Conservation (phyloP, 2,329 filamentous ascomycete species). For the Chrysoporthe puriensis region DNA sequence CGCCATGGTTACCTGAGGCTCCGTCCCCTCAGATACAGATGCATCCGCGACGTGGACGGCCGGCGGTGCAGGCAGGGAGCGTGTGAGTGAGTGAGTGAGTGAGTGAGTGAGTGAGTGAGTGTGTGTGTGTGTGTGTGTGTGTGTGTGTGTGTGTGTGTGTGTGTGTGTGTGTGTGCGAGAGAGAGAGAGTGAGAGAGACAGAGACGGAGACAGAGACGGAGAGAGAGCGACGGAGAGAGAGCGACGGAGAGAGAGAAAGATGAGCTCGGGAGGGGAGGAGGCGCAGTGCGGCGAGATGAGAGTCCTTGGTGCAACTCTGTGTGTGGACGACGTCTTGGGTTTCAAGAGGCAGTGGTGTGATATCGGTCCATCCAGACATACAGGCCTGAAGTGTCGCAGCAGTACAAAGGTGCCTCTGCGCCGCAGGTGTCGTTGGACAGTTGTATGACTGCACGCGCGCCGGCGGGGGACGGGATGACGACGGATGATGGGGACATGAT, state of each 20-base stretch:
- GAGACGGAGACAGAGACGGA: no score
- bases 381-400: background rate
- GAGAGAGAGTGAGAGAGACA: no score
- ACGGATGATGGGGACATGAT: conserved; percentile 5
- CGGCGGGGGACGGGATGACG: conserved; percentile 1
- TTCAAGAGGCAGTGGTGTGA: conserved; percentile 6
- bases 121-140: no score
- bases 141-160: no score
- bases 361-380: conserved; percentile 8
- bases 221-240: no score
- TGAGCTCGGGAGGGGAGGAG: background rate
- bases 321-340: background rate
- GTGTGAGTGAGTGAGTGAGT: no score
- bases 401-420: background rate
- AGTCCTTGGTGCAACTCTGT: background rate
- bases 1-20: conserved; percentile 20
- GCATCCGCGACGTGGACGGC: background rate
- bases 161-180: no score
- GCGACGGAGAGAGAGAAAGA: background rate
- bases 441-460: background rate
- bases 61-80: background rate
- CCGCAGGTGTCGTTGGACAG: background rate
- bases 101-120: no score
- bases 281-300: background rate
- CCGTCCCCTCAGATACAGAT: background rate